A percentile compares a stretch with the other conserved stretches of the same genome.
These are phyloP conservation scores for Graphilbum fragrans DNA, from an alignment of 2,329 filamentous ascomycete species.

Conservation along the genomic window DNA sequence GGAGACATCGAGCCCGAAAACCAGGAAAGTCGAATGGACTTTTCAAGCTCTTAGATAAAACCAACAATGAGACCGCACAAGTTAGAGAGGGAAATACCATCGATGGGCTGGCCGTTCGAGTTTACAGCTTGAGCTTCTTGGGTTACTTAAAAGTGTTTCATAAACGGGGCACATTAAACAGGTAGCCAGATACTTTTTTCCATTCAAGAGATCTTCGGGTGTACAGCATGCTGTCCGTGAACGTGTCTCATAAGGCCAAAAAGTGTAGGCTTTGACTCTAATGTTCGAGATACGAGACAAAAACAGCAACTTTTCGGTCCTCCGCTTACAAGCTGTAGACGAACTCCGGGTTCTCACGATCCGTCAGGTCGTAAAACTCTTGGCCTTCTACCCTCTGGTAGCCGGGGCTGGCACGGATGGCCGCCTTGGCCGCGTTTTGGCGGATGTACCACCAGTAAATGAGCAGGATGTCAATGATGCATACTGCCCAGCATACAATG, in stretches of 20 bases:
- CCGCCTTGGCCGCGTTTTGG: slow-evolving; percentile 48
- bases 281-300: too few species aligned
- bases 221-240: neutral
- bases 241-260: too few species aligned
- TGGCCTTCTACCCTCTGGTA: slow-evolving; percentile 54
- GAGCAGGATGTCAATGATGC: slow-evolving; percentile 31
- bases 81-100: too few species aligned
- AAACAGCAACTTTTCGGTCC: neutral
- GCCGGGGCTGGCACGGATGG: slow-evolving; percentile 33
- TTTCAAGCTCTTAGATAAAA: too few species aligned
- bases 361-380: slow-evolving; percentile 56
- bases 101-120: too few species aligned
- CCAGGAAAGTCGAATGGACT: slow-evolving; percentile 6
- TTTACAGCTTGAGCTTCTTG: too few species aligned
- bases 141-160: too few species aligned
- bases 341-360: slow-evolving; percentile 54
- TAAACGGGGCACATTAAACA: too few species aligned
- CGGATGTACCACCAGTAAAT: slow-evolving; percentile 49
- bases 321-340: slow-evolving; percentile 38
- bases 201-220: too few species aligned
- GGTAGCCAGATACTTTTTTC: too few species aligned
- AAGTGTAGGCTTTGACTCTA: too few species aligned
- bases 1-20: slow-evolving; percentile 16
- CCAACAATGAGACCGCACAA: too few species aligned
- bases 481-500: slow-evolving; percentile 43